Evolutionary conservation across 345 rosid species (phyloP).

Genomic region (Noccaea bulbosa): DNA sequence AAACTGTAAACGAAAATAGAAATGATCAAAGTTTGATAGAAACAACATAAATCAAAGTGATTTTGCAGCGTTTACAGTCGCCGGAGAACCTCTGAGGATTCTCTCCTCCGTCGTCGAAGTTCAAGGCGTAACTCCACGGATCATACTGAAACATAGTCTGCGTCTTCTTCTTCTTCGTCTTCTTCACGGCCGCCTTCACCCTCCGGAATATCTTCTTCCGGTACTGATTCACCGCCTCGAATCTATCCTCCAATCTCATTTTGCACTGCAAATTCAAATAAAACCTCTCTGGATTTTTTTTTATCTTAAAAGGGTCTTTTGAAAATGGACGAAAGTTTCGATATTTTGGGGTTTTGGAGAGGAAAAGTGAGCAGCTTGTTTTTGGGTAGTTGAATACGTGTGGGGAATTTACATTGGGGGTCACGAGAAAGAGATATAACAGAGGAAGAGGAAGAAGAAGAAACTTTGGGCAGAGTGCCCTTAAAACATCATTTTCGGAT

Average conservation of each 20-base stretch:
- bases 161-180: conserved; percentile 34
- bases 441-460: conserved; percentile 45
- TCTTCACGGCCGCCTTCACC: conserved; percentile 34
- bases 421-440: conserved; percentile 44
- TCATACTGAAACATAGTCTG: conserved; percentile 78
- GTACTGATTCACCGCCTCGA: conserved; percentile 38
- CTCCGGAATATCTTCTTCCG: conserved; percentile 32
- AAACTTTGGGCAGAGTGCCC: conserved; percentile 46
- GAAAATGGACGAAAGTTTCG: conserved; percentile 28
- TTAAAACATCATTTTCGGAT: conserved; percentile 39
- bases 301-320: conserved; percentile 11
- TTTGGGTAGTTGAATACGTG: conserved; percentile 29
- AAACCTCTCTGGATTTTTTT: neutral
- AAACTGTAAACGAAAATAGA: conserved; percentile 23
- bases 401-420: conserved; percentile 42
- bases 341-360: conserved; percentile 2
- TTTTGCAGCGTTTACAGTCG: conserved; percentile 33
- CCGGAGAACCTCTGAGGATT: conserved; percentile 25
- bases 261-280: neutral
- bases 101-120: conserved; percentile 71
- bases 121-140: conserved; percentile 84
- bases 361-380: conserved; percentile 36
- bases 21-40: conserved; percentile 44
- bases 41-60: conserved; percentile 53
- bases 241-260: conserved; percentile 38